Conservation (phyloP, 768 basidiomycete genomes). For the Pleurotus ostreatus region DNA sequence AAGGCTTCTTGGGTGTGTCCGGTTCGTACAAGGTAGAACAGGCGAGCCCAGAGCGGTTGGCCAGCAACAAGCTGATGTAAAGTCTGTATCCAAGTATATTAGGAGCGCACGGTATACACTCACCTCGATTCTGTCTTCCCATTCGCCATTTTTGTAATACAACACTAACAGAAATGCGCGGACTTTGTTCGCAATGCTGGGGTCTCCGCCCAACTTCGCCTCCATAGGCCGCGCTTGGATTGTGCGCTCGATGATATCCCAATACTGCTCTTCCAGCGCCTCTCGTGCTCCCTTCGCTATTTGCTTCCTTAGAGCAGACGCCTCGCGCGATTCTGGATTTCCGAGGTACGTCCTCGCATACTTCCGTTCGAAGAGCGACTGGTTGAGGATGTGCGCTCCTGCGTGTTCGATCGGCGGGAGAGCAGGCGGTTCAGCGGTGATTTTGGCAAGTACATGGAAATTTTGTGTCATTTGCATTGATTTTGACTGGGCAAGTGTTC, state of each 20-base stretch:
- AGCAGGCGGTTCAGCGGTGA: constrained; percentile 71
- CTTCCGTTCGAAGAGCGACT: constrained; percentile 77
- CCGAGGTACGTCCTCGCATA: constrained; percentile 78
- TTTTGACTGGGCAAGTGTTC: constrained; percentile 31
- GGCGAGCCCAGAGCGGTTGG: constrained; percentile 87
- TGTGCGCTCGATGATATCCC: constrained; percentile 77
- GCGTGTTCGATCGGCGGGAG: constrained; percentile 77
- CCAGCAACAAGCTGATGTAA: constrained; percentile 68
- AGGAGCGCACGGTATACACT: constrained; percentile 13
- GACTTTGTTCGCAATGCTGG: constrained; percentile 85
- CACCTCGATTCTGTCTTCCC: constrained; percentile 89
- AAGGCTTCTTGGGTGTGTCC: constrained; percentile 82
- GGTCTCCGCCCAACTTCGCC: constrained; percentile 87
- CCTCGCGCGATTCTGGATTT: constrained; percentile 59
- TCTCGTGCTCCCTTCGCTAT: constrained; percentile 76
- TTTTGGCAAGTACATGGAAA: constrained; percentile 72
- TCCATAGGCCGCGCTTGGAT: constrained; percentile 80
- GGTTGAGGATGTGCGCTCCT: constrained; percentile 77
- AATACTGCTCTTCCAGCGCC: constrained; percentile 88
- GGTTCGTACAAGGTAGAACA: constrained; percentile 89
- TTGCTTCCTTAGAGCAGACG: constrained; percentile 59
- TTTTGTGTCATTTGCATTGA: constrained; percentile 62
- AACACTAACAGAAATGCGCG: constrained; percentile 81
- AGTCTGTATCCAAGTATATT: neutral
- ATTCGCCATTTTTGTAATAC: constrained; percentile 77